Evolutionary conservation across 2,329 filamentous ascomycete species (phyloP).

Genomic region (Colletotrichum sp.): DNA sequence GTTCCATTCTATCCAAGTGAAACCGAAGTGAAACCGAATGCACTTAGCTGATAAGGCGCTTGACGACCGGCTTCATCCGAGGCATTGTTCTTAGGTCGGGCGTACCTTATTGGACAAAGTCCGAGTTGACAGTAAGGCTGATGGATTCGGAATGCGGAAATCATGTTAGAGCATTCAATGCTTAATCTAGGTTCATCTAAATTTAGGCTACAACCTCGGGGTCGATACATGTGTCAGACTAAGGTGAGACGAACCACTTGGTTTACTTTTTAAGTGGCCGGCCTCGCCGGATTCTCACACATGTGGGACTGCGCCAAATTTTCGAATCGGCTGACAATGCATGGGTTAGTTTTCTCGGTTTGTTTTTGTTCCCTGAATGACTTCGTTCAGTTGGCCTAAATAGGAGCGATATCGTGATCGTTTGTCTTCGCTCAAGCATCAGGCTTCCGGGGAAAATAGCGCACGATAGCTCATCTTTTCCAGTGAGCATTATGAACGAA

Average conservation of each 20-base stretch:
- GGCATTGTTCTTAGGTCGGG: not conserved
- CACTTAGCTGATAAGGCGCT: not conserved
- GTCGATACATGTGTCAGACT: not conserved
- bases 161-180: not conserved
- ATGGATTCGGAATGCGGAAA: not conserved
- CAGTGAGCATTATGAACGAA: not conserved
- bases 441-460: not conserved
- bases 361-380: not conserved
- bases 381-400: not conserved
- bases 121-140: not conserved
- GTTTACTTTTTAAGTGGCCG: not conserved
- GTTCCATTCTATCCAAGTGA: not conserved
- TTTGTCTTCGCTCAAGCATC: not conserved
- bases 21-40: not conserved
- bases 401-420: not conserved
- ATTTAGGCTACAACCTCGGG: not conserved
- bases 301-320: not conserved
- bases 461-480: not conserved
- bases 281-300: not conserved
- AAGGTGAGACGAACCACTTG: not conserved
- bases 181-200: not conserved
- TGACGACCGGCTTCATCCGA: not conserved
- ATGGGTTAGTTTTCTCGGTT: not conserved
- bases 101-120: not conserved
- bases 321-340: not conserved